A percentile compares a stretch with the other conserved stretches of the same genome.
These are phyloP conservation scores for Periconia digitata DNA, from an alignment of 2,329 filamentous ascomycete species.

Conservation along the genomic window DNA sequence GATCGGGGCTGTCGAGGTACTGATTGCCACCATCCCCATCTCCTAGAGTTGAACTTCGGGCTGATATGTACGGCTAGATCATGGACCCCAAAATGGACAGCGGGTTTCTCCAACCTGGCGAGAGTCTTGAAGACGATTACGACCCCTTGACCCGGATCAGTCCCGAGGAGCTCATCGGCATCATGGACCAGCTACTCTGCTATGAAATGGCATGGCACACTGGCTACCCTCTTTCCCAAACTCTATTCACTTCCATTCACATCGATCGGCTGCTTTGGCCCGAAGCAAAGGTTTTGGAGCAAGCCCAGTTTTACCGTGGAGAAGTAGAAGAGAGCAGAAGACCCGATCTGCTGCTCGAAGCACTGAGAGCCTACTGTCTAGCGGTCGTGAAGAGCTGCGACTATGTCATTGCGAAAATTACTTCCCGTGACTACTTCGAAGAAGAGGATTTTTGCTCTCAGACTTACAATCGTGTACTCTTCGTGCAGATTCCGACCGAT, in stretches of 20 bases:
- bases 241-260: slow-evolving; percentile 89
- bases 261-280: slow-evolving; percentile 80
- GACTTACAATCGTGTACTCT: slow-evolving; percentile 77
- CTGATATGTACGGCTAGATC: slow-evolving; percentile 74
- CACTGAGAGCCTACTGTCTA: slow-evolving; percentile 84
- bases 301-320: slow-evolving; percentile 62
- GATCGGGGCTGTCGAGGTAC: slow-evolving; percentile 77
- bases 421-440: slow-evolving; percentile 89
- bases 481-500: slow-evolving; percentile 52
- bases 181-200: slow-evolving; percentile 90
- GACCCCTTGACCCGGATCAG: slow-evolving; percentile 68
- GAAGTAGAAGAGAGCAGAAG: slow-evolving; percentile 20
- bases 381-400: slow-evolving; percentile 81
- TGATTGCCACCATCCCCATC: background rate
- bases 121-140: slow-evolving; percentile 82
- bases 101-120: slow-evolving; percentile 75
- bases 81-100: slow-evolving; percentile 99
- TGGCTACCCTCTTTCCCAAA: slow-evolving; percentile 94
- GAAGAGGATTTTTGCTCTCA: slow-evolving; percentile 97
- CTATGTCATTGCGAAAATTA: slow-evolving; percentile 75
- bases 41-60: no score
- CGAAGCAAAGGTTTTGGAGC: slow-evolving; percentile 62
- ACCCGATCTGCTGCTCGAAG: slow-evolving; percentile 43
- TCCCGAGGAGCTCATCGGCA: slow-evolving; percentile 81
- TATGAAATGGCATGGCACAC: slow-evolving; percentile 98